A percentile compares a stretch with the other conserved stretches of the same genome.
Conservation (phyloP, 2,329 filamentous ascomycete species). For the Curvularia sp. region DNA sequence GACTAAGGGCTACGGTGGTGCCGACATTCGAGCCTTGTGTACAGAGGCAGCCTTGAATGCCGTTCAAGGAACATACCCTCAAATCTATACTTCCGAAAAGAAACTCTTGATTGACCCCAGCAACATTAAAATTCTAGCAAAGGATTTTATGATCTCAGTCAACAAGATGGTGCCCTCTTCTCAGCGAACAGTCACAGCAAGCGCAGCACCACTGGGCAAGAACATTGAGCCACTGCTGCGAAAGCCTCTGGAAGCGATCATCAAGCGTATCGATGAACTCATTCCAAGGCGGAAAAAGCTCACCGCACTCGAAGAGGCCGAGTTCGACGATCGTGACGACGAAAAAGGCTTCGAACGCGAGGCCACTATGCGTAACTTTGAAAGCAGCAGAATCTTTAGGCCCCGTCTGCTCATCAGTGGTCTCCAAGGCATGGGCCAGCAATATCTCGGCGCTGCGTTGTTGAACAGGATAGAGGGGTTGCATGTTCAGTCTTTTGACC, state of each 20-base stretch:
- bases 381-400: slow-evolving; percentile 84
- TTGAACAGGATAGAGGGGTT: slow-evolving; percentile 91
- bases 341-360: slow-evolving; percentile 88
- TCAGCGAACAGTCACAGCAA: slow-evolving; percentile 84
- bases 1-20: slow-evolving; percentile 96
- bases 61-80: slow-evolving; percentile 92
- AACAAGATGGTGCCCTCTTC: slow-evolving; percentile 97
- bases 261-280: slow-evolving; percentile 73
- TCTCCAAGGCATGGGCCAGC: slow-evolving; percentile 88
- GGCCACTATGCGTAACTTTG: slow-evolving; percentile 74
- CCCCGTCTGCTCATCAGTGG: slow-evolving; percentile 86
- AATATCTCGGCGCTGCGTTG: slow-evolving; percentile 83
- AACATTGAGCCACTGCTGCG: slow-evolving; percentile 82
- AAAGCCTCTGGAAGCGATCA: slow-evolving; percentile 73
- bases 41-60: slow-evolving; percentile 96
- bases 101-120: slow-evolving; percentile 88
- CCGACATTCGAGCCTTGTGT: slow-evolving; percentile 90
- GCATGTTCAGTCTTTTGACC: slow-evolving; percentile 92
- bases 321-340: slow-evolving; percentile 85
- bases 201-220: slow-evolving; percentile 79
- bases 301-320: slow-evolving; percentile 91
- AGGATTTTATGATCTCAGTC: slow-evolving; percentile 96
- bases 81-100: slow-evolving; percentile 90
- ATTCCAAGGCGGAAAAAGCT: slow-evolving; percentile 85
- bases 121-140: slow-evolving; percentile 84